Evolutionary conservation across 805 yeast species (phyloP).

Genomic region (Barnettozyma wickerhamii): DNA sequence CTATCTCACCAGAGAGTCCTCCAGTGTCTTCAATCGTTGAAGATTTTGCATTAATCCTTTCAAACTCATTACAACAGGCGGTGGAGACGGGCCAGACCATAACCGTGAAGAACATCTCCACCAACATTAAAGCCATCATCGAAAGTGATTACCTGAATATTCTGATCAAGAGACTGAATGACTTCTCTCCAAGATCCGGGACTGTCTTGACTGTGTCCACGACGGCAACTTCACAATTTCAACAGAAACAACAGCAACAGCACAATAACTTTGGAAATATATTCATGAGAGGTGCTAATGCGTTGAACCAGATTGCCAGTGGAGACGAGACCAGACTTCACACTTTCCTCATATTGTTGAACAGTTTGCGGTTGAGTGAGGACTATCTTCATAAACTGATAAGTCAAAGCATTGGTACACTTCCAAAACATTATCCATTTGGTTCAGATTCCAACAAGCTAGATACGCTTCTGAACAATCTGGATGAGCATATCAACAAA

Average conservation of each 20-base stretch:
- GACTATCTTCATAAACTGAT: slow-evolving; percentile 46
- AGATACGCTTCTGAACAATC: slow-evolving; percentile 21
- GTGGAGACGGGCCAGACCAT: slow-evolving; percentile 66
- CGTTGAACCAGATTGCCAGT: slow-evolving; percentile 33
- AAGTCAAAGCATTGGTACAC: slow-evolving; percentile 27
- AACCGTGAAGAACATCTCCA: slow-evolving; percentile 50
- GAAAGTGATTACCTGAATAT: slow-evolving; percentile 62
- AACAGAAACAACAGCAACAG: slow-evolving; percentile 16
- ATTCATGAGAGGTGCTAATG: slow-evolving; percentile 41
- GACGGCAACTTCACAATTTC: slow-evolving; percentile 8
- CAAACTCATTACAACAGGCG: slow-evolving; percentile 58
- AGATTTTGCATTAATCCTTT: slow-evolving; percentile 72
- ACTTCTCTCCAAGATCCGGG: slow-evolving; percentile 37
- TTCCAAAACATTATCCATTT: slow-evolving; percentile 35
- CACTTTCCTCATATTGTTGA: slow-evolving; percentile 62
- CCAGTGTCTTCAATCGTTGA: slow-evolving; percentile 85
- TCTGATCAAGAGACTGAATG: slow-evolving; percentile 42
- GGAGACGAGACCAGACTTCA: slow-evolving; percentile 48
- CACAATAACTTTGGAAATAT: slow-evolving; percentile 26
- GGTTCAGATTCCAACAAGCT: slow-evolving; percentile 30
- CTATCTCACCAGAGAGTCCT: slow-evolving; percentile 45
- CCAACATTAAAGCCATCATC: slow-evolving; percentile 52
- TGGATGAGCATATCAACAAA: slow-evolving; percentile 22
- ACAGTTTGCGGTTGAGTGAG: slow-evolving; percentile 64
- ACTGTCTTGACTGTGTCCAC: slow-evolving; percentile 24